Evolutionary conservation across 2,329 filamentous ascomycete genomes (phyloP).

Genomic region (Gremmenia infestans): DNA sequence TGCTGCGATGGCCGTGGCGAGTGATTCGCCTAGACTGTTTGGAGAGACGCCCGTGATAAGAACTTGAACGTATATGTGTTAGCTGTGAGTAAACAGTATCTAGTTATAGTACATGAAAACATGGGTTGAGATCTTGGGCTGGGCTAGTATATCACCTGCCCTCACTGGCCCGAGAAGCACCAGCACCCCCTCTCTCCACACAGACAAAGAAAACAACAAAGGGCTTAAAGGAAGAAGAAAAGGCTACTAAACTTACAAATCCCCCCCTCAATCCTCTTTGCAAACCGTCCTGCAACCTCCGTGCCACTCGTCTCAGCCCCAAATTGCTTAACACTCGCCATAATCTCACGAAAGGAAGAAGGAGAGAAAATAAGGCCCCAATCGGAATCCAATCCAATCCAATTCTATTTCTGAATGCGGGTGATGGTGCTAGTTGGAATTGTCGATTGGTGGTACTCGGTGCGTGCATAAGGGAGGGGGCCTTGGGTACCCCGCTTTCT

Average conservation of each 20-base stretch:
- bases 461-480: too few species aligned
- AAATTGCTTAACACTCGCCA: slow-evolving; percentile 34
- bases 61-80: slow-evolving; percentile 6
- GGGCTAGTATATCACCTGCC: not conserved
- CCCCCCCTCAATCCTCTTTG: slow-evolving; percentile 26
- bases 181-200: not conserved
- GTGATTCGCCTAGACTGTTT: slow-evolving; percentile 14
- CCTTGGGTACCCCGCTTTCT: not conserved
- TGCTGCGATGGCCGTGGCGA: slow-evolving; percentile 11
- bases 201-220: not conserved
- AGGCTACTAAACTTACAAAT: slow-evolving; percentile 22
- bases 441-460: too few species aligned
- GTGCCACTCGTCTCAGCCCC: slow-evolving; percentile 32
- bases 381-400: not conserved
- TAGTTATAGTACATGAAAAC: too few species aligned
- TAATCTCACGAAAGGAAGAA: not conserved
- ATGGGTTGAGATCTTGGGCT: not conserved
- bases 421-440: not conserved
- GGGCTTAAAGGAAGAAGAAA: not conserved
- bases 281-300: slow-evolving; percentile 30
- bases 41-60: slow-evolving; percentile 22
- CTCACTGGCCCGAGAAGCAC: not conserved
- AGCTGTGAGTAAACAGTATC: not conserved
- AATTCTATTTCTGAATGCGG: not conserved
- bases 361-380: not conserved